Percentiles rank a stretch among this genome's conserved stretches.
These are phyloP conservation scores for Dipteronia dyeriana DNA, from an alignment of 345 rosid species.

Conservation along the genomic window DNA sequence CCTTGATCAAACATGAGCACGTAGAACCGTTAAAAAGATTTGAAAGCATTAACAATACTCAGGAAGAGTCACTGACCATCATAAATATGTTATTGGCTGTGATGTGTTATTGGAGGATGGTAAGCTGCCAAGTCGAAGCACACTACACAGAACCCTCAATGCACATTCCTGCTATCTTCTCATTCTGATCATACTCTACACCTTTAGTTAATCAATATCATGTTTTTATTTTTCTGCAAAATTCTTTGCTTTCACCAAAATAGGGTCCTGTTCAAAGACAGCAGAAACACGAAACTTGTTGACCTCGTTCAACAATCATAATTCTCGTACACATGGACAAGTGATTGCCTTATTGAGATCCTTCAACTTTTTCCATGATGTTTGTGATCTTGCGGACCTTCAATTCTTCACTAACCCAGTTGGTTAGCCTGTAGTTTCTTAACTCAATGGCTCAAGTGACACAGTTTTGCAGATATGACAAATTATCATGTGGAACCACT, in stretches of 20 bases:
- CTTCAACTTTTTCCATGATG: not conserved
- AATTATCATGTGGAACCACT: slow-evolving; percentile 10
- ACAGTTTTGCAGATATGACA: not conserved
- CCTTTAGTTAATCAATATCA: too few relatives aligned
- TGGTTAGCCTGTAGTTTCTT: not conserved
- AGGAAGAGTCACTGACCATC: too few relatives aligned
- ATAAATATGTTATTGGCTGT: too few relatives aligned
- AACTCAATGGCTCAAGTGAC: not conserved
- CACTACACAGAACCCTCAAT: too few relatives aligned
- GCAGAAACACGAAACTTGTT: not conserved
- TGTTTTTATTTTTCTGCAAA: too few relatives aligned
- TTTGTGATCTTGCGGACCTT: slow-evolving; percentile 5
- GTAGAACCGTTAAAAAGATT: too few relatives aligned
- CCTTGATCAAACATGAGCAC: too few relatives aligned
- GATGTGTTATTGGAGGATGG: too few relatives aligned
- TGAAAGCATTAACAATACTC: too few relatives aligned
- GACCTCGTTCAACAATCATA: not conserved
- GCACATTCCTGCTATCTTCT: too few relatives aligned
- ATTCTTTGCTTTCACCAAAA: not conserved
- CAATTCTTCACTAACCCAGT: not conserved
- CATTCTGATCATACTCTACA: too few relatives aligned
- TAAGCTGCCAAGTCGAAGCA: too few relatives aligned
- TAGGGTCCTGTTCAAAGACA: not conserved
- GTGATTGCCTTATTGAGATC: not conserved
- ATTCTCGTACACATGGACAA: not conserved